Evolutionary conservation across 2,329 filamentous ascomycete genomes (phyloP).

Genomic region (Neopestalotiopsis clavispora): DNA sequence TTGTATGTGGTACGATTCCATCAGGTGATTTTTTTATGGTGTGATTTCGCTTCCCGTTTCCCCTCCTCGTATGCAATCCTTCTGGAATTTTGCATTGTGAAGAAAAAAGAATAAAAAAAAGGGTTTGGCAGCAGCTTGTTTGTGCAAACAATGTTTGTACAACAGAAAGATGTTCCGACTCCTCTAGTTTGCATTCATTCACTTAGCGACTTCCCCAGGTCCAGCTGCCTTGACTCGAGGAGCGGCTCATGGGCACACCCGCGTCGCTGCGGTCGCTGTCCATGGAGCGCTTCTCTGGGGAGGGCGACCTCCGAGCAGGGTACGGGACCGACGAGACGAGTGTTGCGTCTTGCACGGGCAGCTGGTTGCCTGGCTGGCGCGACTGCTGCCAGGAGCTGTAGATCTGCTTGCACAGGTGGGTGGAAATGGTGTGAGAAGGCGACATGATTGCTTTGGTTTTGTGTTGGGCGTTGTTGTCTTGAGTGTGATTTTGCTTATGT

Average conservation of each 20-base stretch:
- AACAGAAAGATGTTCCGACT: no score
- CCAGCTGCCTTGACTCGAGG: slow-evolving; percentile 40
- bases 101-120: no score
- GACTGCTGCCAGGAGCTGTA: slow-evolving; percentile 62
- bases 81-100: not conserved
- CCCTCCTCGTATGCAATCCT: not conserved
- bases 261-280: slow-evolving; percentile 49
- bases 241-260: slow-evolving; percentile 31
- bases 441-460: slow-evolving; percentile 48
- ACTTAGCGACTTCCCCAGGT: slow-evolving; percentile 32
- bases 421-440: slow-evolving; percentile 65
- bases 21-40: not conserved
- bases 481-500: not conserved
- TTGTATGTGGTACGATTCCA: not conserved
- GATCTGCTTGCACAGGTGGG: slow-evolving; percentile 65
- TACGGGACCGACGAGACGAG: slow-evolving; percentile 29
- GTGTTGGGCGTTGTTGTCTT: not conserved
- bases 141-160: no score
- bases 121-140: no score
- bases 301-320: slow-evolving; percentile 38
- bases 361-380: slow-evolving; percentile 42
- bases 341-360: slow-evolving; percentile 31
- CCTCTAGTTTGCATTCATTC: not conserved
- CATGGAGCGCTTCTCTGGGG: slow-evolving; percentile 52
- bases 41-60: not conserved